Evolutionary conservation across 495 filamentous ascomycete species (phyloP).

Genomic region (Hypomontagnella monticulosa): DNA sequence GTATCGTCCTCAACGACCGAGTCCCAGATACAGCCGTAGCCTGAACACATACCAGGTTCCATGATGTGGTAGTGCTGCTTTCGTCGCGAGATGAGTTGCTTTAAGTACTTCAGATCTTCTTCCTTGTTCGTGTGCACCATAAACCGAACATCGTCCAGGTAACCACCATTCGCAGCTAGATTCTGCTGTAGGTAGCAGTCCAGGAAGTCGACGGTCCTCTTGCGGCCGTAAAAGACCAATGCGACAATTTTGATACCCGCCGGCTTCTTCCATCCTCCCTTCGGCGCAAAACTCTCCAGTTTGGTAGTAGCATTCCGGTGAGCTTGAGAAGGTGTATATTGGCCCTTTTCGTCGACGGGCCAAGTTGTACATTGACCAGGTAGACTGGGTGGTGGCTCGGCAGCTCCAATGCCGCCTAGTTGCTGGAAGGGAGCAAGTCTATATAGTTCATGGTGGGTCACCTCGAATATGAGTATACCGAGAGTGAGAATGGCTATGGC

Average conservation of each 20-base stretch:
- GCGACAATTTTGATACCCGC: conserved; percentile 57
- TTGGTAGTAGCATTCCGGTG: conserved; percentile 2
- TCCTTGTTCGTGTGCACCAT: conserved; percentile 59
- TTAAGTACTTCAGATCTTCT: conserved; percentile 58
- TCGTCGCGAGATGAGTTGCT: conserved; percentile 43
- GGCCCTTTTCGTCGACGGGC: conserved; percentile 35
- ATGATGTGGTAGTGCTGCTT: conserved; percentile 40
- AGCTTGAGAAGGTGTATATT: conserved; percentile 16
- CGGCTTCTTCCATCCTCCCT: conserved; percentile 52
- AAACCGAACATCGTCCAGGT: conserved; percentile 64
- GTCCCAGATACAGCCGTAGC: conserved; percentile 49
- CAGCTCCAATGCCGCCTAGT: not conserved
- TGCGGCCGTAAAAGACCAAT: conserved; percentile 60
- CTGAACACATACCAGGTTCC: conserved; percentile 36
- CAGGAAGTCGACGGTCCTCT: conserved; percentile 58
- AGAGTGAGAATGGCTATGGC: conserved; percentile 25
- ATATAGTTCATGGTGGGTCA: conserved; percentile 39
- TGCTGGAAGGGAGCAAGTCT: conserved; percentile 25
- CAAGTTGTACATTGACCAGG: conserved; percentile 45
- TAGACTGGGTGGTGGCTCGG: not conserved
- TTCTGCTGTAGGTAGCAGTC: conserved; percentile 67
- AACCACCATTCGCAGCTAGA: conserved; percentile 60
- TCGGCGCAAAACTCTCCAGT: conserved; percentile 39
- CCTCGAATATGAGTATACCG: conserved; percentile 36
- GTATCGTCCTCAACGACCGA: conserved; percentile 49